Percentiles rank a stretch among this genome's conserved stretches.
Conservation (phyloP, 768 basidiomycete species). For the Lactarius tabidus region DNA sequence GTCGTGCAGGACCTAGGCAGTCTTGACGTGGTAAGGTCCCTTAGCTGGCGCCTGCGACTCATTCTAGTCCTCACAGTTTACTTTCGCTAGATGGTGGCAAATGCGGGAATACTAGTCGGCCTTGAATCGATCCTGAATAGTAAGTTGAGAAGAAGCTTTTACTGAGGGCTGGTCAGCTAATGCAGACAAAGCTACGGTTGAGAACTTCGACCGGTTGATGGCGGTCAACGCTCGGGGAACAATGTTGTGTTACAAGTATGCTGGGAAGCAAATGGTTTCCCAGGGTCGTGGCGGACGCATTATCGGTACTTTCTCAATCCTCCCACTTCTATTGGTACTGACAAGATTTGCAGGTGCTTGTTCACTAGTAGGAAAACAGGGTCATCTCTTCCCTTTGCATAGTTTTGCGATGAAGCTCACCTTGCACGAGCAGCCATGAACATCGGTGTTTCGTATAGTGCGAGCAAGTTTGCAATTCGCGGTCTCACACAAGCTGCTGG, state of each 20-base stretch:
- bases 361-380: slow-evolving; percentile 18
- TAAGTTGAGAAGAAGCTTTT: neutral
- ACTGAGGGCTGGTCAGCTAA: neutral
- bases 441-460: slow-evolving; percentile 10
- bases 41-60: neutral
- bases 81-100: slow-evolving; percentile 23
- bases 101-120: slow-evolving; percentile 16
- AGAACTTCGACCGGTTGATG: slow-evolving; percentile 10
- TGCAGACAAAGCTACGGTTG: neutral
- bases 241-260: slow-evolving; percentile 29
- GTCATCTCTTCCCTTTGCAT: neutral
- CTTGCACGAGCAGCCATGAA: neutral
- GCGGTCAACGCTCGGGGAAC: slow-evolving; percentile 19
- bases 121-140: neutral
- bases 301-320: neutral
- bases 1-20: slow-evolving; percentile 18
- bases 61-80: neutral
- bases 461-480: slow-evolving; percentile 28
- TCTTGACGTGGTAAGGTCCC: slow-evolving; percentile 16
- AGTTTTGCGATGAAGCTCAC: neutral
- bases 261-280: slow-evolving; percentile 28
- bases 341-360: slow-evolving; percentile 8
- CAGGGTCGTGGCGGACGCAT: slow-evolving; percentile 23
- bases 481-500: slow-evolving; percentile 27
- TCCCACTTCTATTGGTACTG: neutral